Base-by-base conservation (phyloP, 164 flowering plant species). In the Annona cherimola region DNA sequence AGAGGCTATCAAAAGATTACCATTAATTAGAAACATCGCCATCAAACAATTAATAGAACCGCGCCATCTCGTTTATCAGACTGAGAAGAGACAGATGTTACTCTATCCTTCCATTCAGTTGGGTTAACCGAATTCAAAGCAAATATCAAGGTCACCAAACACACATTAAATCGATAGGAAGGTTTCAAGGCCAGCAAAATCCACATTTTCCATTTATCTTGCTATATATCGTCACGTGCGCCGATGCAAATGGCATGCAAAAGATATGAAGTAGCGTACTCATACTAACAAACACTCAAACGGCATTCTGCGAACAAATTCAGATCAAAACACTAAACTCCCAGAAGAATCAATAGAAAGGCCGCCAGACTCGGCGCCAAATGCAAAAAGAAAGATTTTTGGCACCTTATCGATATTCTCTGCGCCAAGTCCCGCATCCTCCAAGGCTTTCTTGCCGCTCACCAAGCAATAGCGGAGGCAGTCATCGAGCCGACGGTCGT, bases 361-460 rank as follows among this genome's bases (percentile, higher is more conserved):
- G 2, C 14, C 57, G 14, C 57, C 57, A 50, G n/a, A 50, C 57
- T 3, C 8, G 2, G 8, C 57, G 57, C 8, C 57, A 50, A 50
- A 50, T 16, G 14, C 8, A 11, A 50, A 50, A 50, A 11, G 57
- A 8, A 16, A 5, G 14, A 50, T 4, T 50, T 50, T 9, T 50
- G 14, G 57, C 18, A 91, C 96, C 94, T 84, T 88, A 12, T 79
- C 73, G 40, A 79, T 79, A 9, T 81, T 77, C 44, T 83, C 89
- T 12, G 80, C 85, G 3, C 86, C 90, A 42, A 94, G 91, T 68
- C 79, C 90, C 19, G 98, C 97, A 70, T 78, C 76, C 60, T 89
- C 96, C 1, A 94, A 86, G 0, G 94, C 97, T 77, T 89, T 91
- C 84, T 91, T 91, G 1, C 97, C 98, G 4, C 94, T 90, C 54